These are phyloP conservation scores for Coniella lustricola DNA, from an alignment of 2,329 filamentous ascomycete species.

Conservation along the genomic window DNA sequence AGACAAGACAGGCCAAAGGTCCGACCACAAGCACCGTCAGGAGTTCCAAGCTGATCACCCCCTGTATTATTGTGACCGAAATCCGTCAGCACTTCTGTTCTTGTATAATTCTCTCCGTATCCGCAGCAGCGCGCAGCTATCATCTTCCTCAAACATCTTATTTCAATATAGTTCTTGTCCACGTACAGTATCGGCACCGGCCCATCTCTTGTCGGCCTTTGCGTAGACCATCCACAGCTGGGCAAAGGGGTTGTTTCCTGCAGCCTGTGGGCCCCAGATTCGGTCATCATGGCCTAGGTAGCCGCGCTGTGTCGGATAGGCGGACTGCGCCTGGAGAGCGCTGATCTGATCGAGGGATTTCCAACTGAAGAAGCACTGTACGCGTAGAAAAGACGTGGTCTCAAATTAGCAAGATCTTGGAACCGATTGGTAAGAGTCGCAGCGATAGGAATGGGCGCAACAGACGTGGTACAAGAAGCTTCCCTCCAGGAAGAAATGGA, in stretches of 20 bases:
- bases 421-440: not conserved
- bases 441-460: not conserved
- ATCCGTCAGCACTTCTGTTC: constrained; percentile 1
- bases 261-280: constrained; percentile 52
- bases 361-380: constrained; percentile 65
- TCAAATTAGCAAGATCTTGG: not conserved
- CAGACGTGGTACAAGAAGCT: constrained; percentile 72
- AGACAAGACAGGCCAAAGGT: constrained; percentile 52
- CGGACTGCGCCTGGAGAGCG: constrained; percentile 25
- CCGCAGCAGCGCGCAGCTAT: not conserved
- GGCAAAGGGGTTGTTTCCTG: constrained; percentile 46
- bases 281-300: constrained; percentile 43
- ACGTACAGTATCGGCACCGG: constrained; percentile 50
- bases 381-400: not conserved
- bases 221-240: constrained; percentile 65
- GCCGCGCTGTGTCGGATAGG: constrained; percentile 43
- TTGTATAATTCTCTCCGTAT: not conserved
- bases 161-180: not conserved
- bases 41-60: constrained; percentile 57
- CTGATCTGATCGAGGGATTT: constrained; percentile 29
- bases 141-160: too few species aligned
- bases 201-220: constrained; percentile 57
- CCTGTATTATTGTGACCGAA: constrained; percentile 28
- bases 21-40: constrained; percentile 58
- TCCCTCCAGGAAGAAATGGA: constrained; percentile 86